phyloP scores from a whole-genome alignment of 768 basidiomycete genomes.

The Psilocybe subaeruginosa region DNA sequence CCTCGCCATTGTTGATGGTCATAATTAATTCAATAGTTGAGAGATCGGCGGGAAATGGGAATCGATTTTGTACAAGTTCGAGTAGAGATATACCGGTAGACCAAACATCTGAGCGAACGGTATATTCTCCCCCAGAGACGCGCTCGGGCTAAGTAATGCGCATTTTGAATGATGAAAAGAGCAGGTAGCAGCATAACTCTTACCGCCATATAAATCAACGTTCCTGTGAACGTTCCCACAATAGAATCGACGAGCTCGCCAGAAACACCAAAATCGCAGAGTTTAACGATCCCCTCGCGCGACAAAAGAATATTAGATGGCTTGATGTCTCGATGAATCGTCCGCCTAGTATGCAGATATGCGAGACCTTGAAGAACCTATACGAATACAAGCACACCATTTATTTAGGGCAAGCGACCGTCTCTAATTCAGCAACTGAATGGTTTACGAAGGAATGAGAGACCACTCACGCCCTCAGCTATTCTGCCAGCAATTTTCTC shows the following conservation, averaged over 20 bases:
- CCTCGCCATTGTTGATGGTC: constrained; percentile 80
- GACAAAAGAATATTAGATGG: constrained; percentile 92
- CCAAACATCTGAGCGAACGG: constrained; percentile 97
- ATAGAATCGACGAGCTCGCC: constrained; percentile 88
- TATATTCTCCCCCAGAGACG: constrained; percentile 87
- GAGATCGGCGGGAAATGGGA: constrained; percentile 91
- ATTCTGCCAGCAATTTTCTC: constrained; percentile 89
- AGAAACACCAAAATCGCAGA: constrained; percentile 98
- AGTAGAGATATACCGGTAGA: constrained; percentile 93
- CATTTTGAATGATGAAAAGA: not conserved
- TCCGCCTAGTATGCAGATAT: constrained; percentile 86
- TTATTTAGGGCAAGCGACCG: not conserved
- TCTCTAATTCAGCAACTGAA: constrained; percentile 8
- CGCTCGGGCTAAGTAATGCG: constrained; percentile 74
- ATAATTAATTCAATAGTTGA: constrained; percentile 91
- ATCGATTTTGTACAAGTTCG: constrained; percentile 91
- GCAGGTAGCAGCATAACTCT: constrained; percentile 34
- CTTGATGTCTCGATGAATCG: constrained; percentile 95
- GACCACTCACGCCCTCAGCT: constrained; percentile 81
- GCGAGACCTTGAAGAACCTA: constrained; percentile 87
- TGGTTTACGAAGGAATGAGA: not conserved
- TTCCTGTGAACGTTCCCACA: constrained; percentile 96
- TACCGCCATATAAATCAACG: constrained; percentile 98
- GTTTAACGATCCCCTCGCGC: constrained; percentile 83
- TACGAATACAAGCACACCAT: not conserved